These are phyloP conservation scores for Yamadazyma paraphyllophila DNA, from an alignment of 805 yeast species.

Conservation along the genomic window DNA sequence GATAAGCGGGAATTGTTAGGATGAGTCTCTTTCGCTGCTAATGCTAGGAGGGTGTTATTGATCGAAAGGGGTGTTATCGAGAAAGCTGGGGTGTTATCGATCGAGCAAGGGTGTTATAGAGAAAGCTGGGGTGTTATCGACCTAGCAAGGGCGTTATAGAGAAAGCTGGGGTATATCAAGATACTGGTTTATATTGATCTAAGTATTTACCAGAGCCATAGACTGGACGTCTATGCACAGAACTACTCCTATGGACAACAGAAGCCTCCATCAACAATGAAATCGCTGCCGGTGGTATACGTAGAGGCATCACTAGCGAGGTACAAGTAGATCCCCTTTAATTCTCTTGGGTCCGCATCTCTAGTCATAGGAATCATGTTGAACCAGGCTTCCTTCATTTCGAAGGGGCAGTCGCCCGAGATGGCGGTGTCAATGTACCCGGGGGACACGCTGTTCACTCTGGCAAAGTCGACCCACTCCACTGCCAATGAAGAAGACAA, in stretches of 20 bases:
- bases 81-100: too few relatives aligned
- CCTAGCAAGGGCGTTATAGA: too few relatives aligned
- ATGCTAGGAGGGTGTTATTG: too few relatives aligned
- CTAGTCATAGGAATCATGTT: slow-evolving; percentile 64
- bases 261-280: slow-evolving; percentile 80
- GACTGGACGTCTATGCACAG: too few relatives aligned
- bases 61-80: too few relatives aligned
- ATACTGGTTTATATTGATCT: too few relatives aligned
- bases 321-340: slow-evolving; percentile 78
- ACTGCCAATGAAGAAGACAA: slow-evolving; percentile 78
- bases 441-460: slow-evolving; percentile 79
- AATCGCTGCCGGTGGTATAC: slow-evolving; percentile 77
- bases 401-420: slow-evolving; percentile 36
- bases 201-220: too few relatives aligned
- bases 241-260: slow-evolving; percentile 31
- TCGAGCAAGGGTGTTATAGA: too few relatives aligned
- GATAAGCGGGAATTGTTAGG: too few relatives aligned
- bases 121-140: too few relatives aligned
- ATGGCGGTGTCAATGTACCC: slow-evolving; percentile 82
- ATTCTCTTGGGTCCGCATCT: slow-evolving; percentile 68
- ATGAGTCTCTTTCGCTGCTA: too few relatives aligned
- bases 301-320: slow-evolving; percentile 78
- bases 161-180: too few relatives aligned
- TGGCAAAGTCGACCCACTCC: slow-evolving; percentile 78
- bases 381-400: slow-evolving; percentile 38